Base-by-base conservation (phyloP, 2,329 filamentous ascomycete species). In the Xylaria hypoxylon region DNA sequence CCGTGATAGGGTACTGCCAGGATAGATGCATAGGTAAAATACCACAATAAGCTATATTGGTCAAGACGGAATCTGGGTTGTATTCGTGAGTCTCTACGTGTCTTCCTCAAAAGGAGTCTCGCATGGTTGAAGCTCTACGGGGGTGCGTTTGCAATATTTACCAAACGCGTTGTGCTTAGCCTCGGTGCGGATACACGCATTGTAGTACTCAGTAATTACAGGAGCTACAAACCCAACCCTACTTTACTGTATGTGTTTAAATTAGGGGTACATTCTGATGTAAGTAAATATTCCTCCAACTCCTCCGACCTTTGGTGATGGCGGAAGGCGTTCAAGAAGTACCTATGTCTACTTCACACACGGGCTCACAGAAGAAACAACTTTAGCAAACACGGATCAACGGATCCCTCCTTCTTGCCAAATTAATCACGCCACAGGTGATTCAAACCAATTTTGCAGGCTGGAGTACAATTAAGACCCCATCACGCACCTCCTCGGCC, bases 71-170 rank as follows among this genome's bases (percentile, higher is more conserved):
- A 5, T 13, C 11, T n/a, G 3, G 2, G 17, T 26, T n/a, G n/a
- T 38, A 19, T 33, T 26, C 2, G 35, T 5, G 17, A 15, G 35
- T 8, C 15, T 33, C 24, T 22, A 38, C 40, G 44, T 44, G 60
- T 48, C 7, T 44, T 35, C 3, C 3, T 11, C 2, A 3, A 2
- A 42, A 35, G 8, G 51, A 0, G 44, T 10, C n/a, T 62, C 19
- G 24, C 42, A 24, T 5, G 26, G 33, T 31, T 42, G 26, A 33
- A 19, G 22, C 31, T 24, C 31, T 40, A 48, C 33, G 10, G n/a
- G n/a, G 51, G 22, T 45, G 50, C 42, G 50, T 65, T 59, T 65
- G 62, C n/a, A 44, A 45, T 4, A 3, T 40, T 5, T 22, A 24
- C 28, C 15, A 3, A 15, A 60, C n/a, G 42, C 40, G 31, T 48